phyloP scores from a whole-genome alignment of 768 basidiomycete genomes.

The Antrodiella citrinella region DNA sequence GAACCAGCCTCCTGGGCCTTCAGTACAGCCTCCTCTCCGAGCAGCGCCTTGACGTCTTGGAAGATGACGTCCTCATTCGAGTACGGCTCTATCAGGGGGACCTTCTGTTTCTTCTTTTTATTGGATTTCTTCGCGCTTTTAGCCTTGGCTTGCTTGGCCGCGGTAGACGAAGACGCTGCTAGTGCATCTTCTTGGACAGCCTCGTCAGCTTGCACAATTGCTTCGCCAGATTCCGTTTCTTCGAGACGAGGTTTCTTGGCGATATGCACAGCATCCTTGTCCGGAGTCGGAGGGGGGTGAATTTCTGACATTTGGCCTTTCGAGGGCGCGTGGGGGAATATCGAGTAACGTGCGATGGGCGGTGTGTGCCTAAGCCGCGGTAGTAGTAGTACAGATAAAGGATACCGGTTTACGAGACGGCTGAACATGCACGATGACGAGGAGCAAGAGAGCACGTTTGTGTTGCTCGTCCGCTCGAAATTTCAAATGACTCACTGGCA shows the following conservation, averaged over 20 bases:
- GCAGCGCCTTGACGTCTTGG: constrained; percentile 57
- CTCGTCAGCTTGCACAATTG: constrained; percentile 1
- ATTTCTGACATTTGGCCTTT: not conserved
- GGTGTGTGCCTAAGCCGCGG: not conserved
- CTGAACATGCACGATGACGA: no score
- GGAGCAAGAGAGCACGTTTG: no score
- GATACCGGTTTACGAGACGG: no score
- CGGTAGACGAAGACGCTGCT: not conserved
- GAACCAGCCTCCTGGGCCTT: constrained; percentile 36
- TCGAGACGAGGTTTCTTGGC: constrained; percentile 27
- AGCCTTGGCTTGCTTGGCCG: constrained; percentile 1
- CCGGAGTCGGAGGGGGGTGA: constrained; percentile 7
- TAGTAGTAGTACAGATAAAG: no score
- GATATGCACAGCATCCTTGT: constrained; percentile 9
- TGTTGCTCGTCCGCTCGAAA: no score
- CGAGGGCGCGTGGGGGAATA: not conserved
- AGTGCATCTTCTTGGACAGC: constrained; percentile 6
- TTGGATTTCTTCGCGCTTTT: constrained; percentile 14
- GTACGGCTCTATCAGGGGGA: constrained; percentile 46
- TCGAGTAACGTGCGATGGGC: not conserved
- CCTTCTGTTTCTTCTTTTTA: constrained; percentile 30
- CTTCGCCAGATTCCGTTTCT: not conserved
- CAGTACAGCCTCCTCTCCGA: constrained; percentile 54
- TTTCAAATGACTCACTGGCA: no score
- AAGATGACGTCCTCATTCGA: constrained; percentile 70